A percentile compares a stretch with the other conserved stretches of the same genome.
Evolutionary conservation across 139 green algal species (phyloP).

Genomic region (Picochlorum sp.): DNA sequence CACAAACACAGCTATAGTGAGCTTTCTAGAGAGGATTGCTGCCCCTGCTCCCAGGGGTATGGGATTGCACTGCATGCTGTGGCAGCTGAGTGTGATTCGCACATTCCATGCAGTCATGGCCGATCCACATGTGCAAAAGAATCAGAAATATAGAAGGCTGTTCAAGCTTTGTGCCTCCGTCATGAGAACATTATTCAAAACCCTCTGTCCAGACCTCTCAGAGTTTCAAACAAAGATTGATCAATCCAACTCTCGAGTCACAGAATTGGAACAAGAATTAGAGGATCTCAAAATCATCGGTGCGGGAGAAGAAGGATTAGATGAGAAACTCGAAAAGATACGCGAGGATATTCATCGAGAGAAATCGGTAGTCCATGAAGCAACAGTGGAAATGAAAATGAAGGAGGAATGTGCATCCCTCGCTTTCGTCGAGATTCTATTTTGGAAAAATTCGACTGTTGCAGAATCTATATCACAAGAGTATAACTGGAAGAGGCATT

Average conservation of each 20-base stretch:
- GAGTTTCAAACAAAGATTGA: background rate
- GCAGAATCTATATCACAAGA: conserved; percentile 45
- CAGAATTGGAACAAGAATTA: background rate
- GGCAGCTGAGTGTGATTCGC: conserved; percentile 65
- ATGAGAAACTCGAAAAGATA: conserved; percentile 7
- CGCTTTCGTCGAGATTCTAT: conserved; percentile 69
- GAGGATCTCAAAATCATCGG: conserved; percentile 13
- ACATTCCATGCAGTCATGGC: conserved; percentile 58
- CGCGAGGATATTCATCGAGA: conserved; percentile 6
- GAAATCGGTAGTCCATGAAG: background rate
- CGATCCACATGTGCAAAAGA: conserved; percentile 36
- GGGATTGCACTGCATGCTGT: conserved; percentile 74
- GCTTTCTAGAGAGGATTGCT: conserved; percentile 52
- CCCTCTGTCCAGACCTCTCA: conserved; percentile 26
- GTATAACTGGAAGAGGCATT: conserved; percentile 45
- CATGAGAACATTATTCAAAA: conserved; percentile 42
- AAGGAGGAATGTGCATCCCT: conserved; percentile 33
- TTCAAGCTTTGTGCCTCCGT: conserved; percentile 28
- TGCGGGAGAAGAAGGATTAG: conserved; percentile 6
- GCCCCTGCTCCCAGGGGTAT: conserved; percentile 26
- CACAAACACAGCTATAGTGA: conserved; percentile 44
- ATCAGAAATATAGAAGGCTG: conserved; percentile 5
- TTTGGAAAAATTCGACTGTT: conserved; percentile 56
- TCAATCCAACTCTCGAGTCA: background rate
- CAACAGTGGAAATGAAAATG: conserved; percentile 5